Evolutionary conservation across 768 basidiomycete genomes (phyloP).

Genomic region (Boletus vermiculosoides): DNA sequence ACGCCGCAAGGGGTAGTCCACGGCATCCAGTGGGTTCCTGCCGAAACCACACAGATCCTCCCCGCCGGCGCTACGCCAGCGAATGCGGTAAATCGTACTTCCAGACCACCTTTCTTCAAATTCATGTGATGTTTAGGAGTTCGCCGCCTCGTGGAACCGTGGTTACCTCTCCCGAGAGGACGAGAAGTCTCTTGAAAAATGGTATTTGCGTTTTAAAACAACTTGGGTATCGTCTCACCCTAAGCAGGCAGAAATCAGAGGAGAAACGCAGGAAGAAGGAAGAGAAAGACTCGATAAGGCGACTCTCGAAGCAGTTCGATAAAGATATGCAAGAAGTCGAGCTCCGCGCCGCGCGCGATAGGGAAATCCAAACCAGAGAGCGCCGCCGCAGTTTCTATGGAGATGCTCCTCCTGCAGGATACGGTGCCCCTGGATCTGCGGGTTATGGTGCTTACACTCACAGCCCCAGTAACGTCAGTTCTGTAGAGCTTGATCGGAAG

Average conservation of each 20-base stretch:
- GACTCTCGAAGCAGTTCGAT: constrained; percentile 39
- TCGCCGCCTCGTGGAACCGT: constrained; percentile 55
- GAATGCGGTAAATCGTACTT: constrained; percentile 42
- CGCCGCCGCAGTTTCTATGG: constrained; percentile 57
- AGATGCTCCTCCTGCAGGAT: constrained; percentile 32
- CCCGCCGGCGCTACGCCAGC: constrained; percentile 63
- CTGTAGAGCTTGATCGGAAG: constrained; percentile 39
- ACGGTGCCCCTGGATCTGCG: constrained; percentile 22
- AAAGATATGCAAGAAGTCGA: constrained; percentile 51
- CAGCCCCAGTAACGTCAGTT: constrained; percentile 21
- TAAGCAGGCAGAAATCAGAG: constrained; percentile 46
- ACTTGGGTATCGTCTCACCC: constrained; percentile 13
- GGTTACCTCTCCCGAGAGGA: constrained; percentile 40
- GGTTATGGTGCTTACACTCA: constrained; percentile 25
- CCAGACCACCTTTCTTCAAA: constrained; percentile 1
- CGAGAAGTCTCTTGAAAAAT: constrained; percentile 43
- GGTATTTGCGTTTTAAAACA: constrained; percentile 35
- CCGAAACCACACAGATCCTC: constrained; percentile 61
- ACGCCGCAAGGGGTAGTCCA: constrained; percentile 64
- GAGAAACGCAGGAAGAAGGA: constrained; percentile 56
- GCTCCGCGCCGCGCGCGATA: constrained; percentile 56
- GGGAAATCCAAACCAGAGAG: constrained; percentile 48
- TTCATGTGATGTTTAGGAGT: constrained; percentile 43
- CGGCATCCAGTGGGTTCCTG: constrained; percentile 65
- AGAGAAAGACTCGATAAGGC: constrained; percentile 40